Conservation (phyloP, 257 asterid species). For the Ocimum tenuiflorum region DNA sequence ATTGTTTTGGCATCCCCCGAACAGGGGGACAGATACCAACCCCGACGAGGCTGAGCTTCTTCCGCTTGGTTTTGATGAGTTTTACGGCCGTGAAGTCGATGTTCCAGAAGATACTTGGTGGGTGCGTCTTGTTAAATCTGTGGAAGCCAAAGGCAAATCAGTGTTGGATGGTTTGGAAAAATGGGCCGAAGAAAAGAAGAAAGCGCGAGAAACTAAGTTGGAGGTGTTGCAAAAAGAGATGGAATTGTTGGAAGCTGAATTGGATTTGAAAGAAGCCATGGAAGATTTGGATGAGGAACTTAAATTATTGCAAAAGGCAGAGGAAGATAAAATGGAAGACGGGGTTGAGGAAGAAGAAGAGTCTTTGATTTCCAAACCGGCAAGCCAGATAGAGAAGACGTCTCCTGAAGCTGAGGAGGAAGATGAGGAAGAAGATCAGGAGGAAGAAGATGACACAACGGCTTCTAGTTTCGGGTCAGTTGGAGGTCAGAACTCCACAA, state of each 20-base stretch:
- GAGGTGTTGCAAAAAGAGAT: constrained; percentile 48
- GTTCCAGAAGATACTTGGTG: constrained; percentile 28
- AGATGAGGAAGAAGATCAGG: constrained; percentile 54
- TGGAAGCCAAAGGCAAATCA: constrained; percentile 34
- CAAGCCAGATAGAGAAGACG: constrained; percentile 24
- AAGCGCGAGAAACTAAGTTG: constrained; percentile 38
- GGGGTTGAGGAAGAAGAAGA: constrained; percentile 42
- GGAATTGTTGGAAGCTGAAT: constrained; percentile 66
- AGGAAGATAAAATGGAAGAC: constrained; percentile 52
- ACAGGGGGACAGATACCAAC: constrained; percentile 48
- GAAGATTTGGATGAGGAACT: constrained; percentile 68
- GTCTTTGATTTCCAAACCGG: constrained; percentile 31
- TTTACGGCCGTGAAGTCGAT: constrained; percentile 47
- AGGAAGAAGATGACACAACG: constrained; percentile 42
- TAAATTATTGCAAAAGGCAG: constrained; percentile 66
- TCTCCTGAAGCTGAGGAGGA: constrained; percentile 31
- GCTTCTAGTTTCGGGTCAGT: constrained; percentile 79
- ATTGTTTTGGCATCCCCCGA: constrained; percentile 74
- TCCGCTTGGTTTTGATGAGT: constrained; percentile 84
- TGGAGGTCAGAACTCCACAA: constrained; percentile 32
- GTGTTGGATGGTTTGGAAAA: constrained; percentile 38
- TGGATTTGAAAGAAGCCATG: constrained; percentile 61
- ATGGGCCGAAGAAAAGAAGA: constrained; percentile 63
- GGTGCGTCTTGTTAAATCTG: constrained; percentile 29
- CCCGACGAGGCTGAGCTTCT: constrained; percentile 60